Conservation (phyloP, 2,329 filamentous ascomycete species). For the Trichoderma guizhouense region DNA sequence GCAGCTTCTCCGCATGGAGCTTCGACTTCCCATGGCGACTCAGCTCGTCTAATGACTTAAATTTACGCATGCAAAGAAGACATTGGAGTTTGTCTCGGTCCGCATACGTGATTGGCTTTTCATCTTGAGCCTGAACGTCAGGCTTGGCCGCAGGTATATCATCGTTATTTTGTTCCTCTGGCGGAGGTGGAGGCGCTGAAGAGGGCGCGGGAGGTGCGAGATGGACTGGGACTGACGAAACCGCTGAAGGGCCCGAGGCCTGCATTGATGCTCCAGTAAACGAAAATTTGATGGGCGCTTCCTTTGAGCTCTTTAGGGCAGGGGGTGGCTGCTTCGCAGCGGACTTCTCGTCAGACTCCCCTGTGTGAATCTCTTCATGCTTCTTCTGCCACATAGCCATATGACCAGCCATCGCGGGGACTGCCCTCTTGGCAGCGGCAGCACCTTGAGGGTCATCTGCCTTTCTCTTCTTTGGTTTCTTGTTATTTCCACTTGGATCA, state of each 20-base stretch:
- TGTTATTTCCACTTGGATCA: constrained; percentile 30
- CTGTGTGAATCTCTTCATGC: constrained; percentile 39
- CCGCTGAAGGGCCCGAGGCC: constrained; percentile 13
- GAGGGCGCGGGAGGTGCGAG: constrained; percentile 21
- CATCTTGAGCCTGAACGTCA: not conserved
- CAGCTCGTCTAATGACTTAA: constrained; percentile 42
- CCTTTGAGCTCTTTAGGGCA: constrained; percentile 8
- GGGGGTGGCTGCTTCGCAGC: not conserved
- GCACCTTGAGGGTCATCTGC: constrained; percentile 37
- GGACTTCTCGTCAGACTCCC: constrained; percentile 2
- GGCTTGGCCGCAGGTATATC: constrained; percentile 6
- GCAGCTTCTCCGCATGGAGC: constrained; percentile 41
- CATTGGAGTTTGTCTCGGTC: constrained; percentile 51
- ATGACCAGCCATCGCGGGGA: constrained; percentile 39
- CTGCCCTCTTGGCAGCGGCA: constrained; percentile 36
- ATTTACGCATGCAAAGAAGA: constrained; percentile 46
- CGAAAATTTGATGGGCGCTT: constrained; percentile 33
- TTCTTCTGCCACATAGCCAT: constrained; percentile 46
- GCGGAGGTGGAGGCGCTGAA: constrained; percentile 14
- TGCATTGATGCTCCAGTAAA: constrained; percentile 28
- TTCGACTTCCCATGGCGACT: constrained; percentile 42
- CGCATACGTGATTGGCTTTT: constrained; percentile 41
- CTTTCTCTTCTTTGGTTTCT: constrained; percentile 54
- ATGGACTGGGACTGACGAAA: constrained; percentile 10
- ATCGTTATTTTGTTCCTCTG: constrained; percentile 18